Evolutionary conservation across 495 filamentous ascomycete genomes (phyloP), one percentile per base, ranked within the genome.

Genomic region (Aspergillus sparsus): DNA sequence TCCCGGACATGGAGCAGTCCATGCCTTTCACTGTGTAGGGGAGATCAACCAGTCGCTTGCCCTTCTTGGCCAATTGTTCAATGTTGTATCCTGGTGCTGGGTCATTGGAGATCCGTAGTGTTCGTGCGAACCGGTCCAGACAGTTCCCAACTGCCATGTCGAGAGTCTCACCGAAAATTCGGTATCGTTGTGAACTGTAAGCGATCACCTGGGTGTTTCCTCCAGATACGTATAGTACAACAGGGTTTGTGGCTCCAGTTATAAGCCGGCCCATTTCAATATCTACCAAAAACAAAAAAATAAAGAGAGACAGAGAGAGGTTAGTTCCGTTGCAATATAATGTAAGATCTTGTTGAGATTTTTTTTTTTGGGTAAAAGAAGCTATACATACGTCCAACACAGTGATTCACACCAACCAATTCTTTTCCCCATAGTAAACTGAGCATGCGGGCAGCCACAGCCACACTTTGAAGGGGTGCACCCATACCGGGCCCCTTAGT

Each of bases 201-300:
- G 94, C 94, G 64, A 98, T 98, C 7, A 98, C 93, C 74, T 98
- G 95, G 35, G 93, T 97, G 79, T 98, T 98, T 55, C 94, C 94
- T 56, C 94, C 94, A 15, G 87, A 92, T 36, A 98, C 94, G 77
- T 98, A 98, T 45, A 98, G 80, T 32, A 98, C 94, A 31, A 97
- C 90, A 1, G 94, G 94, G 74, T 97, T 92, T n/a, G 79, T 68
- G 12, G 95, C 91, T 55, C 89, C 90, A 16, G 94, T 98, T 70
- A 98, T 96, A 52, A 90, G 83, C 39, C 94, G 84, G 31, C 94
- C 94, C 94, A 98, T 98, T 79, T 98, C 94, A 50, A 98, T 97
- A 64, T 91, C 85, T 87, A 60, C 21, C 34, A 16, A 45, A 16
- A 10, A 33, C 7, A 42, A 11, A 11, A 12, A 42, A 42, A 11